Evolutionary conservation across 2,329 filamentous ascomycete species (phyloP).

Genomic region (Aspergillus vadensis): DNA sequence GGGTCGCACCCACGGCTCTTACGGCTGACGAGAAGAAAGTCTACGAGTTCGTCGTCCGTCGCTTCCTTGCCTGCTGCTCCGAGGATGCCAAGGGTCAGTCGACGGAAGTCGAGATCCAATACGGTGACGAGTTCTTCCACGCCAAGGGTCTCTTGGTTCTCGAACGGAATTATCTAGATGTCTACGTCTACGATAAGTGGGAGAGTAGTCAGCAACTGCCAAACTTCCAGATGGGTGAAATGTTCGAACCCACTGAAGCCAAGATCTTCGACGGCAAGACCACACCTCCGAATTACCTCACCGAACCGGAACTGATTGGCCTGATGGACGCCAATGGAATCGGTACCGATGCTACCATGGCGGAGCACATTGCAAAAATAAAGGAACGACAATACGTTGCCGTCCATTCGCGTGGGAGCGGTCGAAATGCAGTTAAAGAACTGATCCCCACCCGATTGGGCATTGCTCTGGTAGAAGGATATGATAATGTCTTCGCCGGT

Average conservation of each 20-base stretch:
- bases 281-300: conserved; percentile 78
- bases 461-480: conserved; percentile 88
- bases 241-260: conserved; percentile 84
- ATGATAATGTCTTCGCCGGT: conserved; percentile 90
- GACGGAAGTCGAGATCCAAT: conserved; percentile 81
- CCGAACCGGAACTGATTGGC: conserved; percentile 90
- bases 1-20: conserved; percentile 64
- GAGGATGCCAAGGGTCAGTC: conserved; percentile 86
- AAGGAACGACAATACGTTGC: conserved; percentile 85
- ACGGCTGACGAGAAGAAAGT: conserved; percentile 70
- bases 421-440: conserved; percentile 65
- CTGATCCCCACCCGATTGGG: conserved; percentile 93
- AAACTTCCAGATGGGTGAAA: conserved; percentile 74
- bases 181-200: conserved; percentile 97
- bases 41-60: conserved; percentile 88
- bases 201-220: conserved; percentile 82
- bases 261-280: conserved; percentile 92
- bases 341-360: conserved; percentile 98
- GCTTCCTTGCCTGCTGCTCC: conserved; percentile 93
- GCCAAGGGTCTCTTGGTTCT: conserved; percentile 82
- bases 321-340: conserved; percentile 99
- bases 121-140: conserved; percentile 79
- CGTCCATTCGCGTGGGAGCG: conserved; percentile 57
- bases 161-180: conserved; percentile 89
- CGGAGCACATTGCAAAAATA: conserved; percentile 95